A percentile compares a stretch with the other conserved stretches of the same genome.
These are phyloP conservation scores for Saccharomycopsis schoenii DNA, from an alignment of 805 yeast genomes.

Conservation along the genomic window DNA sequence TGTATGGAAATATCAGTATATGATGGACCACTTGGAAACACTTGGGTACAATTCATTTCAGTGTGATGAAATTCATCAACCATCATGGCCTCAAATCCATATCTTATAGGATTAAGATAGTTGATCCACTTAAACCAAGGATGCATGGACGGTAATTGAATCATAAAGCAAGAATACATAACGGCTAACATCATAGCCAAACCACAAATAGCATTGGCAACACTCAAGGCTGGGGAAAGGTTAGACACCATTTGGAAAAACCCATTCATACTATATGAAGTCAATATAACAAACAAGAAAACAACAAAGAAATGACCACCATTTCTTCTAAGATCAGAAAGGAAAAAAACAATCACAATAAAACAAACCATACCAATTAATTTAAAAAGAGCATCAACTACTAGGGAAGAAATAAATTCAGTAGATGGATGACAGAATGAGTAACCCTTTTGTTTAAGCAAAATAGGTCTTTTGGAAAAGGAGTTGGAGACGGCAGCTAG, in stretches of 20 bases:
- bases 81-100: constrained; percentile 54
- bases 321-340: constrained; percentile 38
- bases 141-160: constrained; percentile 51
- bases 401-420: constrained; percentile 53
- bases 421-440: constrained; percentile 67
- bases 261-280: constrained; percentile 39
- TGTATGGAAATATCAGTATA: constrained; percentile 32
- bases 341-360: constrained; percentile 43
- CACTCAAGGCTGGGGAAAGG: constrained; percentile 36
- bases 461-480: constrained; percentile 46
- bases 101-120: constrained; percentile 47
- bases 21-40: constrained; percentile 51
- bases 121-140: constrained; percentile 67
- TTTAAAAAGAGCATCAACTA: constrained; percentile 59
- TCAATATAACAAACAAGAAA: constrained; percentile 34
- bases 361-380: constrained; percentile 35
- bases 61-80: constrained; percentile 54
- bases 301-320: constrained; percentile 48
- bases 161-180: constrained; percentile 57
- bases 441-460: constrained; percentile 61
- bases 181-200: constrained; percentile 38
- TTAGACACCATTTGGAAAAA: constrained; percentile 49
- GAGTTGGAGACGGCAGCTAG: constrained; percentile 33
- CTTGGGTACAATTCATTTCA: constrained; percentile 42
- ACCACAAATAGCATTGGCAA: constrained; percentile 56